Conservation (phyloP, 2,329 filamentous ascomycete species). For the Pseudopyricularia cyperi region DNA sequence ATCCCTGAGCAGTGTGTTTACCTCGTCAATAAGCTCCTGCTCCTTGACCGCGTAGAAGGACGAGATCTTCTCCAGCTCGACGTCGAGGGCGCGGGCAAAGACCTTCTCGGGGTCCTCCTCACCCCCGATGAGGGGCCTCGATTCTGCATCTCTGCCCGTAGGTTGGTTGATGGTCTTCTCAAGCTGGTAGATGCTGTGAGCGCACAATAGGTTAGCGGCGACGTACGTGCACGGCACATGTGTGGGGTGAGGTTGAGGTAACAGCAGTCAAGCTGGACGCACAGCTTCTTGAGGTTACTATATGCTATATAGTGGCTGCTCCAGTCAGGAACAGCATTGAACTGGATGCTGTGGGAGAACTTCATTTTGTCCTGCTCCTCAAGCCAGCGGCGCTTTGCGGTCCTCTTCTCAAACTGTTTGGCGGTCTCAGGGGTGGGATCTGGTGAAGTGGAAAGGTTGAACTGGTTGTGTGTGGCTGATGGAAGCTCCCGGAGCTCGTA, state of each 20-base stretch:
- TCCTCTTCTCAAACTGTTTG: slow-evolving; percentile 28
- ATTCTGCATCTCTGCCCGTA: slow-evolving; percentile 59
- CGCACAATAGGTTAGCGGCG: neutral
- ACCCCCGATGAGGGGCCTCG: slow-evolving; percentile 63
- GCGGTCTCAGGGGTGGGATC: neutral
- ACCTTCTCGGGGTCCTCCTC: slow-evolving; percentile 66
- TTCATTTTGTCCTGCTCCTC: slow-evolving; percentile 83
- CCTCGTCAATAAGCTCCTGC: slow-evolving; percentile 70
- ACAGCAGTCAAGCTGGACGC: slow-evolving; percentile 20
- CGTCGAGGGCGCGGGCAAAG: slow-evolving; percentile 70
- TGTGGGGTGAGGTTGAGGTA: neutral
- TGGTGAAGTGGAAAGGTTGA: neutral
- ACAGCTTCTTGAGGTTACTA: slow-evolving; percentile 98
- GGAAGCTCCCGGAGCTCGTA: slow-evolving; percentile 27
- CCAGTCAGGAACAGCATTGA: slow-evolving; percentile 99
- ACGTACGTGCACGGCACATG: neutral
- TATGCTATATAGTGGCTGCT: slow-evolving; percentile 96
- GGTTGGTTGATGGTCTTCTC: slow-evolving; percentile 70
- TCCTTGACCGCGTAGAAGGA: slow-evolving; percentile 88
- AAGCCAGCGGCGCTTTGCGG: slow-evolving; percentile 56
- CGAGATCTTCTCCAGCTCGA: slow-evolving; percentile 86
- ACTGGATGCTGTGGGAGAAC: slow-evolving; percentile 98
- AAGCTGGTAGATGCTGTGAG: slow-evolving; percentile 73
- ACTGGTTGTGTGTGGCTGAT: neutral
- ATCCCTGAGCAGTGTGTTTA: slow-evolving; percentile 64